Evolutionary conservation across 768 basidiomycete genomes (phyloP).

Genomic region (Lactarius akahatsu): DNA sequence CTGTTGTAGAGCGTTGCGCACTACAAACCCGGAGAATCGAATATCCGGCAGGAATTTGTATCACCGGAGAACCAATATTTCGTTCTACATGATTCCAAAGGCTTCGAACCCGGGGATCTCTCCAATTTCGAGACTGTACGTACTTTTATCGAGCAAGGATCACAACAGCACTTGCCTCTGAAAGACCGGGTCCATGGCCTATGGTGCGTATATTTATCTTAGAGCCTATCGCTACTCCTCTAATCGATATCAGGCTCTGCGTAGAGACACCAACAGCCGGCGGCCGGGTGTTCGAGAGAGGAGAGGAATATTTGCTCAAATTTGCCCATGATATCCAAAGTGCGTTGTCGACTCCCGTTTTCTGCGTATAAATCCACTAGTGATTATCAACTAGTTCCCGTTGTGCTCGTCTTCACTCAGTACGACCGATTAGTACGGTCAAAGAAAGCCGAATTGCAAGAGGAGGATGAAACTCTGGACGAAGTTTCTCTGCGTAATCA

Average conservation of each 20-base stretch:
- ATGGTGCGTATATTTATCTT: not conserved
- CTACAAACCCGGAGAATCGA: not conserved
- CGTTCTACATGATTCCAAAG: not conserved
- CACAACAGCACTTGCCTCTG: not conserved
- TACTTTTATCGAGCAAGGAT: not conserved
- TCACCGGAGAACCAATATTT: not conserved
- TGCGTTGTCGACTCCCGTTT: not conserved
- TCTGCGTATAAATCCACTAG: not conserved
- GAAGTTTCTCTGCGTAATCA: not conserved
- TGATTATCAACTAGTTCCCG: not conserved
- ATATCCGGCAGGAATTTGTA: not conserved
- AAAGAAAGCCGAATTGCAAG: not conserved
- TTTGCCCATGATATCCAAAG: not conserved
- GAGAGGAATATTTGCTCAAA: not conserved
- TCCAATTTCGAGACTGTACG: not conserved
- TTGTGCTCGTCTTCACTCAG: not conserved
- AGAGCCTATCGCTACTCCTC: too few relatives aligned
- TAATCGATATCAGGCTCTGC: not conserved
- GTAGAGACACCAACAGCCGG: not conserved
- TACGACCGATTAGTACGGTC: not conserved
- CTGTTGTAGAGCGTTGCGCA: not conserved
- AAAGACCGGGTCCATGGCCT: not conserved
- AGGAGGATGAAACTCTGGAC: not conserved
- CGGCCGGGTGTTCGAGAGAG: not conserved
- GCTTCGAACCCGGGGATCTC: not conserved